Evolutionary conservation across 2,329 filamentous ascomycete genomes (phyloP), one percentile per base, ranked within the genome.

Genomic region (Elsinoe ampelina): DNA sequence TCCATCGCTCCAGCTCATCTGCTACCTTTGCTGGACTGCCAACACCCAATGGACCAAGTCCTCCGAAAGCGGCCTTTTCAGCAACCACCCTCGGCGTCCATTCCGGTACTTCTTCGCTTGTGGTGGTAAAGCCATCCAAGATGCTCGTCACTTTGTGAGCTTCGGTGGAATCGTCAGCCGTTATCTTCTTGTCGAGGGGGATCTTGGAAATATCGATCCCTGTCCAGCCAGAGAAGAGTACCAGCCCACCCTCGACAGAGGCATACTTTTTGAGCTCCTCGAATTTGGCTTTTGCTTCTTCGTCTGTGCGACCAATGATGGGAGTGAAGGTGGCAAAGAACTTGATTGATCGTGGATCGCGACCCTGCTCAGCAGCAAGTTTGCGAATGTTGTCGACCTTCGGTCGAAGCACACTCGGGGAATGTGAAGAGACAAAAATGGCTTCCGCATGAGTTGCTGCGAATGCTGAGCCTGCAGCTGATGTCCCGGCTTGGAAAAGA

Each of bases 181-280:
- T 78, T 59, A 85, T 72, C 13, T 80, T 78, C 60, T 83, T 74
- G 59, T 84, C 81, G 0, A 83, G 64, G 0, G 80, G 78, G 41
- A 83, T 74, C 62, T 74, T 73, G 2, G 76, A 80, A 13, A 83
- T 71, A 62, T 84, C 80, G 58, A 84, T 81, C 0, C 81, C 81
- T 0, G 80, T 81, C 77, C 78, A 82, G 1, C 79, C 79, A 38
- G 74, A 77, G 59, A 81, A 78, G 0, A 82, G 69, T 0, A 80
- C 80, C 1, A 83, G 67, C 0, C 78, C 80, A 0, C 79, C 80
- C 13, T 80, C 68, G 0, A 75, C 74, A 0, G 75, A 78, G 1
- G 76, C 79, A 61, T 83, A 75, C 60, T 75, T 76, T 62, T 76
- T 73, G 10, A 76, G 60, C 57, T 79, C 76, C 19, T 73, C 72